These are phyloP conservation scores for Exserohilum turcica DNA, from an alignment of 2,329 filamentous ascomycete genomes.

Conservation along the genomic window DNA sequence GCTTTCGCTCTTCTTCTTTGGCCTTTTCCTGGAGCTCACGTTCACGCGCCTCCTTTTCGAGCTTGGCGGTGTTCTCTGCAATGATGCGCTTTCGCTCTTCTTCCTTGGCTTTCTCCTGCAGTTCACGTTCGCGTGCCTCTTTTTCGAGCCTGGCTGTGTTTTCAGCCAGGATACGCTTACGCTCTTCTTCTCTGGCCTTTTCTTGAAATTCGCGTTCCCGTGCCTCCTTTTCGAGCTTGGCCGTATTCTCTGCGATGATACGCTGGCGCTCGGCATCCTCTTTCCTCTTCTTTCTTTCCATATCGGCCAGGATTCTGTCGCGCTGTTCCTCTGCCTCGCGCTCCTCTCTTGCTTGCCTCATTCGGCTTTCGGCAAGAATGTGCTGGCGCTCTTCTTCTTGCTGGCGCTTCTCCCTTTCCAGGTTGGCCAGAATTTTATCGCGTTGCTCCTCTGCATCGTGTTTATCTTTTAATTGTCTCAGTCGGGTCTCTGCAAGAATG, in stretches of 20 bases:
- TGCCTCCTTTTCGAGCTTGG: slow-evolving; percentile 38
- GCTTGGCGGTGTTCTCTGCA: slow-evolving; percentile 37
- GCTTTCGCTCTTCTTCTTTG: slow-evolving; percentile 33
- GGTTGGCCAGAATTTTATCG: slow-evolving; percentile 40
- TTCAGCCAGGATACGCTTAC: slow-evolving; percentile 41
- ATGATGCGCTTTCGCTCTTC: slow-evolving; percentile 32
- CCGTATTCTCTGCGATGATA: slow-evolving; percentile 41
- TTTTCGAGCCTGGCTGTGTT: slow-evolving; percentile 38
- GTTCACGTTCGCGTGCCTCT: slow-evolving; percentile 31
- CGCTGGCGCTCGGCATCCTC: slow-evolving; percentile 34
- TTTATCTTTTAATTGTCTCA: slow-evolving; percentile 36
- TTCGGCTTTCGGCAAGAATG: slow-evolving; percentile 39
- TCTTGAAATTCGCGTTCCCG: slow-evolving; percentile 28
- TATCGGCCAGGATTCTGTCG: slow-evolving; percentile 19
- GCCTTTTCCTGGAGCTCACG: slow-evolving; percentile 32
- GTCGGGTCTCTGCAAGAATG: slow-evolving; percentile 40
- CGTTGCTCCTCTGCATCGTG: slow-evolving; percentile 32
- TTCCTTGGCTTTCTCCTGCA: slow-evolving; percentile 38
- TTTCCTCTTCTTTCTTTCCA: slow-evolving; percentile 30
- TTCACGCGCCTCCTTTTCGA: slow-evolving; percentile 37
- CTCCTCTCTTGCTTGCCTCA: slow-evolving; percentile 10
- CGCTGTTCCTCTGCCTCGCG: slow-evolving; percentile 25
- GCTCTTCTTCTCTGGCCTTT: slow-evolving; percentile 22
- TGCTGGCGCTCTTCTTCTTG: slow-evolving; percentile 35
- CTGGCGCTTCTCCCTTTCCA: slow-evolving; percentile 47